phyloP scores from a whole-genome alignment of 164 flowering plant genomes.

The Nelumbo lutea region DNA sequence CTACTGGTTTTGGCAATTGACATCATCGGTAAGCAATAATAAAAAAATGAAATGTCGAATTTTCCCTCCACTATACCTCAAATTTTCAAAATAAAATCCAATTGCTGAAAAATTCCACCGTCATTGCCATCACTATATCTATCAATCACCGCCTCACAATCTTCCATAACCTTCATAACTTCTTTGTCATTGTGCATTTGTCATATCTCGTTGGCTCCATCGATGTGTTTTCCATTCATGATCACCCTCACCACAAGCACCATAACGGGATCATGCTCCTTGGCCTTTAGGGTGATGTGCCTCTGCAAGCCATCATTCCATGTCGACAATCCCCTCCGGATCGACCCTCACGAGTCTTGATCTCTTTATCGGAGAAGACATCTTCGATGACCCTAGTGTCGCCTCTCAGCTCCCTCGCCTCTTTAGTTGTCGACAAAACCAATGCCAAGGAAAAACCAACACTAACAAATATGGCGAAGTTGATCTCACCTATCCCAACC shows the following conservation, averaged over 20 bases:
- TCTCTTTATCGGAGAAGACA: constrained; percentile 79
- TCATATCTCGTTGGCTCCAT: too few relatives aligned
- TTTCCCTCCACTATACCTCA: too few relatives aligned
- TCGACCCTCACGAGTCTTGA: constrained; percentile 57
- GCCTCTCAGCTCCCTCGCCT: constrained; percentile 46
- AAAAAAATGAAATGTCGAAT: too few relatives aligned
- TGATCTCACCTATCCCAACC: constrained; percentile 52
- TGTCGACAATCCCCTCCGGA: constrained; percentile 60
- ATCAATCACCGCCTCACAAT: too few relatives aligned
- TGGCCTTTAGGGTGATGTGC: constrained; percentile 95
- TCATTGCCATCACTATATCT: too few relatives aligned
- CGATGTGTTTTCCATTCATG: too few relatives aligned
- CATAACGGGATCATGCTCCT: constrained; percentile 58
- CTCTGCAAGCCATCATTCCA: constrained; percentile 85
- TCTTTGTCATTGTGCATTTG: too few relatives aligned
- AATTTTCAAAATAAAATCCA: too few relatives aligned
- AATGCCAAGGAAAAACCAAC: neutral
- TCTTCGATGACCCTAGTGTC: constrained; percentile 58
- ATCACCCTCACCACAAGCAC: constrained; percentile 29
- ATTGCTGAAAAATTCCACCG: too few relatives aligned
- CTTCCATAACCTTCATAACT: too few relatives aligned
- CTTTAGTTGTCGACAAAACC: constrained; percentile 1
- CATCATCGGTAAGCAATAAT: too few relatives aligned
- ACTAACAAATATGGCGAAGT: constrained; percentile 13
- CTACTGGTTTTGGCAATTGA: too few relatives aligned